phyloP scores from a whole-genome alignment of 2,329 filamentous ascomycete genomes.

The Aspergillus sclerotialis region DNA sequence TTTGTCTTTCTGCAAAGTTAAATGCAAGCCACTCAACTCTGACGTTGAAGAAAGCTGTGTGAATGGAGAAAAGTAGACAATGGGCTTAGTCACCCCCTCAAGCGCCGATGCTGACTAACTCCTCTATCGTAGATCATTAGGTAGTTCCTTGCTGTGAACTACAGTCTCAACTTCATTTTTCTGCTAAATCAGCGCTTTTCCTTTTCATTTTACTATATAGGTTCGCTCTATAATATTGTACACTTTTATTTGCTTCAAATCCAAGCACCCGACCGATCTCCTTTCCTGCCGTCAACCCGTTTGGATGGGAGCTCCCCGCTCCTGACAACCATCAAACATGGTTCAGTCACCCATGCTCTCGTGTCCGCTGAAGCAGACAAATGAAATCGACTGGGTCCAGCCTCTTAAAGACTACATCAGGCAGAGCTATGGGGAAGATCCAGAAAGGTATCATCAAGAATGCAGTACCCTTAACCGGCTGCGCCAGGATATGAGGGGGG shows the following conservation, averaged over 20 bases:
- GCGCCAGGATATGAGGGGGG: constrained; percentile 96
- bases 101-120: too few relatives aligned
- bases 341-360: constrained; percentile 92
- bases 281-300: constrained; percentile 5
- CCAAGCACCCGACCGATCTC: not conserved
- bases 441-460: constrained; percentile 91
- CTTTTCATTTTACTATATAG: too few relatives aligned
- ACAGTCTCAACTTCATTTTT: too few relatives aligned
- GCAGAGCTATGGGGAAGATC: constrained; percentile 90
- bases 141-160: too few relatives aligned
- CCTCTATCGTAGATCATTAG: too few relatives aligned
- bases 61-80: too few relatives aligned
- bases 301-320: constrained; percentile 31
- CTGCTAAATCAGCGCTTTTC: too few relatives aligned
- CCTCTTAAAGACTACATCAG: constrained; percentile 92
- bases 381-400: constrained; percentile 95
- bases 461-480: constrained; percentile 89
- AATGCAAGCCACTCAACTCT: not conserved
- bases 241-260: not conserved
- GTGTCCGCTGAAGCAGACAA: constrained; percentile 83
- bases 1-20: not conserved
- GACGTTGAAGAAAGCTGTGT: too few relatives aligned
- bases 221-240: not conserved
- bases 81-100: too few relatives aligned
- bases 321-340: constrained; percentile 45